Evolutionary conservation across 768 basidiomycete species (phyloP), one percentile per base, ranked within the genome.

Genomic region (Cytidiella melzeri): DNA sequence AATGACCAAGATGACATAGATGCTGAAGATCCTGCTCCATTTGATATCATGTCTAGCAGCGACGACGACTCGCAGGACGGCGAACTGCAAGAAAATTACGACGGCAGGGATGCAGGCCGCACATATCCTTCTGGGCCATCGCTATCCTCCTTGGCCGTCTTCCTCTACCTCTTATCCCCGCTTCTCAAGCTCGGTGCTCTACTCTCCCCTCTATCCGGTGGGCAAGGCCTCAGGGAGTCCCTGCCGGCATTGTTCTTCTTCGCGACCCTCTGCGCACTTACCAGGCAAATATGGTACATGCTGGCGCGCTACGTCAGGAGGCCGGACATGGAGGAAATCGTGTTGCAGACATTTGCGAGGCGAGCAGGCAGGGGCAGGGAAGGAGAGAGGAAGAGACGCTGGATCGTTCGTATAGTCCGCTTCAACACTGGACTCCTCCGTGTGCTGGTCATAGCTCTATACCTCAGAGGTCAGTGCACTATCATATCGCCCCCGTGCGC

Each of bases 211-310:
- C 72, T 75, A 52, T 67, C 71, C 5, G 64, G 65, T 30, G 58
- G 73, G 41, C 54, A 64, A n/a, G 71, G 81, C 3, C 65, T 83
- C 36, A 71, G 73, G 57, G 68, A 73, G 24, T 71, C 73, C 3
- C 66, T 87, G 24, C 66, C 77, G 24, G 64, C 69, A 1, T 63
- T 87, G 2, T 41, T 80, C 26, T 56, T 73, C 24, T 80, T 80
- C 50, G 80, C 81, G n/a, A 55, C 73, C 28, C 65, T 84, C 12
- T 74, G 85, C 5, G 74, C 74, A 26, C 77, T 84, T 53, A 72
- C 80, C 34, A 69, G 83, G 44, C 84, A 86, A 55, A 67, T 89
- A 43, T 85, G 83, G 81, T 87, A 85, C 66, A 76, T 87, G 72
- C 75, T 89, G n/a, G 79, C 81, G 40, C 74, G 82, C 26, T 86